Evolutionary conservation across 345 rosid species (phyloP), one percentile per base, ranked within the genome.

Genomic region (Rubroshorea leprosula): DNA sequence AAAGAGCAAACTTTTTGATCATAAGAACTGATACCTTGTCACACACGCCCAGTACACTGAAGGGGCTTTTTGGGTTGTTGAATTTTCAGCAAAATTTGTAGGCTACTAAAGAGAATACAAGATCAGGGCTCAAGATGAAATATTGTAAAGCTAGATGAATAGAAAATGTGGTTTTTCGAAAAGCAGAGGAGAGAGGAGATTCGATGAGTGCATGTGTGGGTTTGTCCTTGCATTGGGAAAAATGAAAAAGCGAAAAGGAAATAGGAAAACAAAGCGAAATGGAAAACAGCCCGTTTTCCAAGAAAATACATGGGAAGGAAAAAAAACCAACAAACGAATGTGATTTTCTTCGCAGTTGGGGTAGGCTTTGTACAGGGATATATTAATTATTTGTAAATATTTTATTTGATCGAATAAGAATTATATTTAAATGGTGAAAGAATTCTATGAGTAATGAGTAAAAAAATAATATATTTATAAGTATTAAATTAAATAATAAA

Each of bases 171-270:
- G 26, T 23, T 15, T 3, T 0, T 0, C 24, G 17, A 54, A 5
- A 9, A 18, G 15, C 15, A 23, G 23, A 50, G 0, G 25, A 62
- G 25, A 72, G 56, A 57, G n/a, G 64, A 54, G 57, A 26, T 56
- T 68, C 73, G 76, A 65, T 77, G 80, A 53, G 83, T 69, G 76
- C 82, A 76, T 72, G 83, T 67, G 60, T 68, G 75, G 75, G 74
- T 77, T 75, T 73, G 80, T 45, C 71, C 71, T 66, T 64, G 70
- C 62, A 56, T 61, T 58, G 58, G 5, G 27, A 22, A 52, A 53
- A 48, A 56, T n/a, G n/a, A n/a, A n/a, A n/a, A n/a, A n/a, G n/a
- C n/a, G n/a, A 27, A 6, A 17, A 53, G 10, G 20, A 23, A 24
- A 24, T n/a, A n/a, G n/a, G n/a, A 24, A n/a, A 31, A 55, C 21